phyloP scores from a whole-genome alignment of 31 red algal genomes.

The Porphyra umbilicalis region DNA sequence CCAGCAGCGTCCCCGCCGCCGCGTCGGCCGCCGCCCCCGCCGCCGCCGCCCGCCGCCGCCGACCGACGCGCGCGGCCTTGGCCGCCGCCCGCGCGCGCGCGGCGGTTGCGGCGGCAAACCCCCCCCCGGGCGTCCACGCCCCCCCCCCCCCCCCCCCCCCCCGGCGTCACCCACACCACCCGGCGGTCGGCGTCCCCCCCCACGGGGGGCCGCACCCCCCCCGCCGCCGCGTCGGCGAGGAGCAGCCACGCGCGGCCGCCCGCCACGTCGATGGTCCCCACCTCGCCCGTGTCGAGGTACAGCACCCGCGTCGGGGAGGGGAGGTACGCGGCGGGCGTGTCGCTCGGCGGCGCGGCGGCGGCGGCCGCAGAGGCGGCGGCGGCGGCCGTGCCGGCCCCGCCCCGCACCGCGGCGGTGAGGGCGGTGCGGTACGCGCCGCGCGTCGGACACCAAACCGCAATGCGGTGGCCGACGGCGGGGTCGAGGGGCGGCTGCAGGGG shows the following conservation, averaged over 20 bases:
- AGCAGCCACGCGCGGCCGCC: neutral
- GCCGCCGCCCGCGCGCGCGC: neutral
- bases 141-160: neutral
- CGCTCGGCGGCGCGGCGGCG: neutral
- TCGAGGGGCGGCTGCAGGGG: neutral
- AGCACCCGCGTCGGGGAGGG: neutral
- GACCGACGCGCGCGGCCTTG: neutral
- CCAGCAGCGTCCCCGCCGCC: neutral
- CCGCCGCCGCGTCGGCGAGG: neutral
- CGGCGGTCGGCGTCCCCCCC: neutral
- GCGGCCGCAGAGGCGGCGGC: neutral
- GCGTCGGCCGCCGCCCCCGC: neutral
- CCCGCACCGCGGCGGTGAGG: neutral
- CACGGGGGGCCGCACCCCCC: neutral
- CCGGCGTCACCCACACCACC: neutral
- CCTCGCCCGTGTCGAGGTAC: neutral
- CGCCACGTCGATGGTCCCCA: neutral
- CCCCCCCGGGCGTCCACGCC: neutral
- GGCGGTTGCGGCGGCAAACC: neutral
- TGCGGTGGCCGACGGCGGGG: neutral
- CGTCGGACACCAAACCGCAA: neutral
- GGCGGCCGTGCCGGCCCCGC: neutral
- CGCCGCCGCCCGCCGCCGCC: neutral
- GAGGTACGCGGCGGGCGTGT: neutral
- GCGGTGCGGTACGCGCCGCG: neutral